Evolutionary conservation across 805 yeast genomes (phyloP).

Genomic region (Ogataea polymorpha): DNA sequence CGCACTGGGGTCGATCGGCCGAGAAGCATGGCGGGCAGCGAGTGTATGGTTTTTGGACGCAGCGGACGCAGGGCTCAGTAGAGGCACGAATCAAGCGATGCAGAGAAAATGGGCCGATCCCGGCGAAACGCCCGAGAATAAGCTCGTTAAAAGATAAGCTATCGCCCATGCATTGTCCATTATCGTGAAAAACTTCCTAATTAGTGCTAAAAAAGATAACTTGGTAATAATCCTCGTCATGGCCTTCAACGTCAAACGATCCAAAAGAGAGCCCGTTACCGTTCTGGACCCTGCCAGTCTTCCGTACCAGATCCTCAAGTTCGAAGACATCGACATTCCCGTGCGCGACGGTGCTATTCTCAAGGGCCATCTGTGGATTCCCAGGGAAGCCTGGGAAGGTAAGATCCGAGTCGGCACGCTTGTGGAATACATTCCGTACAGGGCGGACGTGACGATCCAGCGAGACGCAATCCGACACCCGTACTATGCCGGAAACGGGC

Average conservation of each 20-base stretch:
- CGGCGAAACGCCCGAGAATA: too few relatives aligned
- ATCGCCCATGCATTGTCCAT: neutral
- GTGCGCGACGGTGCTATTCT: conserved; percentile 38
- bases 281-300: conserved; percentile 22
- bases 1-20: neutral
- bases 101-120: too few relatives aligned
- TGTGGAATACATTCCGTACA: conserved; percentile 44
- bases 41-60: too few relatives aligned
- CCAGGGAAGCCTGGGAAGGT: conserved; percentile 32
- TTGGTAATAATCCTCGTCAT: conserved; percentile 15
- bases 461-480: conserved; percentile 46
- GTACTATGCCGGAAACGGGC: conserved; percentile 45
- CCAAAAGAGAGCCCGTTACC: conserved; percentile 19
- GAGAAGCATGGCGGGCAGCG: too few relatives aligned
- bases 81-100: too few relatives aligned
- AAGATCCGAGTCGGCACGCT: conserved; percentile 36
- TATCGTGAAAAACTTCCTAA: neutral
- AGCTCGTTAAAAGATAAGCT: too few relatives aligned
- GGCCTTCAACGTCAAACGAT: conserved; percentile 43
- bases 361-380: conserved; percentile 45
- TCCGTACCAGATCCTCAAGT: conserved; percentile 32
- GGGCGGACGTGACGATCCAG: conserved; percentile 44
- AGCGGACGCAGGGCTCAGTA: too few relatives aligned
- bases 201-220: neutral
- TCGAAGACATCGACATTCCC: conserved; percentile 37